Percentiles rank a stretch among this genome's conserved stretches.
These are phyloP conservation scores for Diaporthe velutina DNA, from an alignment of 2,329 filamentous ascomycete species.

Conservation along the genomic window DNA sequence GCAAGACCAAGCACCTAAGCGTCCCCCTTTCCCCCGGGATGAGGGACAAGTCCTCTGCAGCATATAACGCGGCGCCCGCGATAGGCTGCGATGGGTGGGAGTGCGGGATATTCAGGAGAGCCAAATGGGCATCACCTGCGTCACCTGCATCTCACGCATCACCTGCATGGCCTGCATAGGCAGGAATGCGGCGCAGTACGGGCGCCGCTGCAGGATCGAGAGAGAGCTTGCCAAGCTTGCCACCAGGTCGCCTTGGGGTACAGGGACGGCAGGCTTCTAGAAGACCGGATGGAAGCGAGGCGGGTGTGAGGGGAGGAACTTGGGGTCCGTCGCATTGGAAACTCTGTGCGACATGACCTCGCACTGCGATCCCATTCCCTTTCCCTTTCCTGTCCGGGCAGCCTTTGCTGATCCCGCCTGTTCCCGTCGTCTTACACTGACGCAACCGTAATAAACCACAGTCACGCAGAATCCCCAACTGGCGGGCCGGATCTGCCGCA, in stretches of 20 bases:
- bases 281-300: conserved; percentile 17
- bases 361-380: conserved; percentile 2
- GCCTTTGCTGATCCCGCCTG: conserved; percentile 11
- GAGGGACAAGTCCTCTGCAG: conserved; percentile 15
- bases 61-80: not conserved
- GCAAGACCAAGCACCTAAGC: conserved; percentile 2
- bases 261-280: conserved; percentile 15
- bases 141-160: conserved; percentile 17
- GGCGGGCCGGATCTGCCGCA: conserved; percentile 22
- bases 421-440: conserved; percentile 7
- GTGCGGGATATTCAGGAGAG: conserved; percentile 26
- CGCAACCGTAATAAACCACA: not conserved
- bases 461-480: conserved; percentile 9
- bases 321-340: conserved; percentile 20
- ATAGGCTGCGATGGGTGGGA: conserved; percentile 2
- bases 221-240: not conserved
- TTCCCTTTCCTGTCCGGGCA: not conserved
- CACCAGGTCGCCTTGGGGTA: not conserved
- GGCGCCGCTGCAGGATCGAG: conserved; percentile 2
- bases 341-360: conserved; percentile 1
- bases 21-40: not conserved
- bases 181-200: conserved; percentile 21
- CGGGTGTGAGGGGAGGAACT: not conserved
- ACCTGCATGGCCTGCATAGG: conserved; percentile 23
- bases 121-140: conserved; percentile 19